These are phyloP conservation scores for Protomyces pachydermus DNA, from an alignment of 1,139 yeast species.

Conservation along the genomic window DNA sequence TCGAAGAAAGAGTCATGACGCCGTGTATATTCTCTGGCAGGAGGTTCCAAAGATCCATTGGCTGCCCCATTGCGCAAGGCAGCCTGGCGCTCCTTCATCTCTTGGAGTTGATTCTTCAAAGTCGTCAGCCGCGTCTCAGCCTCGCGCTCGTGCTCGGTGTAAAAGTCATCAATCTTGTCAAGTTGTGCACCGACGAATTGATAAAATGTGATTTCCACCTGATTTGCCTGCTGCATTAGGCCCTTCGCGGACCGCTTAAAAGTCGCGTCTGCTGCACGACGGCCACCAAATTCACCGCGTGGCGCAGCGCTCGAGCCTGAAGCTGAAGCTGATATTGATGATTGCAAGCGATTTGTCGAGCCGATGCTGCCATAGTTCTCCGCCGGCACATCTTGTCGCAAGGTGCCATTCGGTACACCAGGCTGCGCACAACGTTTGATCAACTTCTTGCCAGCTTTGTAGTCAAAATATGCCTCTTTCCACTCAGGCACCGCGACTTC, in stretches of 20 bases:
- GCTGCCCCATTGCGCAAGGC: conserved; percentile 29
- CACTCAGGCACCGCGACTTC: conserved; percentile 19
- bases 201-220: conserved; percentile 45
- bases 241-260: not conserved
- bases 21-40: conserved; percentile 1
- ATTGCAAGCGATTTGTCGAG: not conserved
- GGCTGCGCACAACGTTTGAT: conserved; percentile 6
- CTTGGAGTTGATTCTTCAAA: conserved; percentile 63
- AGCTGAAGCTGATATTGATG: too few species aligned
- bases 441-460: conserved; percentile 24
- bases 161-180: conserved; percentile 57
- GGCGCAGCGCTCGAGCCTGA: not conserved
- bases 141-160: conserved; percentile 55
- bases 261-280: not conserved
- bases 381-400: not conserved
- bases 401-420: not conserved
- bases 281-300: not conserved
- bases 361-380: not conserved
- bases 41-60: not conserved
- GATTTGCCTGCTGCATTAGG: not conserved
- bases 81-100: conserved; percentile 53
- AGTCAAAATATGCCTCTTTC: conserved; percentile 19
- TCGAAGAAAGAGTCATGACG: not conserved
- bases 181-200: conserved; percentile 61
- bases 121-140: conserved; percentile 56